Conservation (phyloP, 768 basidiomycete species). For the Mycena rosella region DNA sequence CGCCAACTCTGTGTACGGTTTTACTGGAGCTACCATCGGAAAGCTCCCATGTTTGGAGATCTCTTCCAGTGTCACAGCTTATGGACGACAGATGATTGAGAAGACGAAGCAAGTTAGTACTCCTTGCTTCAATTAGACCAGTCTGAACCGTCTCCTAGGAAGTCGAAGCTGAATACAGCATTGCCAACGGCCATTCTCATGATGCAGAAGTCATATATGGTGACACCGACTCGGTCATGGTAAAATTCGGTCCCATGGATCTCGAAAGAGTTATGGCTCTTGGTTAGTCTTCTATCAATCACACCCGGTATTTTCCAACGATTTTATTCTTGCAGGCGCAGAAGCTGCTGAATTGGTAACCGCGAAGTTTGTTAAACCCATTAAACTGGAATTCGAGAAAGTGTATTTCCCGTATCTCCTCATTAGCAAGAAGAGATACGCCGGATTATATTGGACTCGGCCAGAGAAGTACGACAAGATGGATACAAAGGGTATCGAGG, state of each 20-base stretch:
- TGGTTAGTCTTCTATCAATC: slow-evolving; percentile 62
- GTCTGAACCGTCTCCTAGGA: slow-evolving; percentile 59
- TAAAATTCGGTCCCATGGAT: slow-evolving; percentile 93
- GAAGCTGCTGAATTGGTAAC: slow-evolving; percentile 96
- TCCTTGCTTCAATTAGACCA: background rate
- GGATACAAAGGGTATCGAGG: slow-evolving; percentile 99
- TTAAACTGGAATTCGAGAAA: slow-evolving; percentile 99
- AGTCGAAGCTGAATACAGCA: slow-evolving; percentile 89
- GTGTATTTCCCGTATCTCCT: slow-evolving; percentile 98
- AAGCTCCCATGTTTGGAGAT: slow-evolving; percentile 97
- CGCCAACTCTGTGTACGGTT: slow-evolving; percentile 99
- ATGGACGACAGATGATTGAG: slow-evolving; percentile 99
- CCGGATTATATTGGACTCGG: slow-evolving; percentile 97
- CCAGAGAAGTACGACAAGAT: slow-evolving; percentile 98
- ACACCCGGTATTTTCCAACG: slow-evolving; percentile 1
- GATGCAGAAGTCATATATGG: slow-evolving; percentile 98
- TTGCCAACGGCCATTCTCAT: slow-evolving; percentile 86
- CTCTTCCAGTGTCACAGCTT: slow-evolving; percentile 95
- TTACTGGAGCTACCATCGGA: slow-evolving; percentile 97
- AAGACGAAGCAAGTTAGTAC: slow-evolving; percentile 85
- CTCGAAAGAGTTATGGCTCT: slow-evolving; percentile 90
- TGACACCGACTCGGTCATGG: slow-evolving; percentile 99
- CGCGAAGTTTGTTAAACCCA: slow-evolving; percentile 90
- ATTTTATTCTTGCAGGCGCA: slow-evolving; percentile 65
- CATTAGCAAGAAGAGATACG: slow-evolving; percentile 99